Conservation (phyloP, 1,284 basidiomycete species). For the Melampsora americana region DNA sequence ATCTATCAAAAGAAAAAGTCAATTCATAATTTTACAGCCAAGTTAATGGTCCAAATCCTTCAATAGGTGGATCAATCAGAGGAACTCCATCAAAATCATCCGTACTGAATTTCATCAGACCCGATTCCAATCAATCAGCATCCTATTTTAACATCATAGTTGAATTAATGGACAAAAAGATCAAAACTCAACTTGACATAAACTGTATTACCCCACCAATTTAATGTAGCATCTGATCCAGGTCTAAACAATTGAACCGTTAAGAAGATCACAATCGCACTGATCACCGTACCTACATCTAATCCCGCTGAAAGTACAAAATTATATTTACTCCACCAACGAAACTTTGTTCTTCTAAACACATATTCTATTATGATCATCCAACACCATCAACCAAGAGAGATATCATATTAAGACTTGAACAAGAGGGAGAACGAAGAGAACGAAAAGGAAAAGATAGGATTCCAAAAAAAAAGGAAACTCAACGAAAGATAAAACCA, state of each 20-base stretch:
- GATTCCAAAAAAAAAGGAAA: slow-evolving; percentile 46
- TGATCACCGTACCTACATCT: slow-evolving; percentile 65
- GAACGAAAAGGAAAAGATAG: slow-evolving; percentile 56
- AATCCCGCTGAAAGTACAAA: slow-evolving; percentile 71
- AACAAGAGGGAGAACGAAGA: slow-evolving; percentile 64
- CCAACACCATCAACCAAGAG: neutral
- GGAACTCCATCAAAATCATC: slow-evolving; percentile 43
- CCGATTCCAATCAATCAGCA: too few species aligned
- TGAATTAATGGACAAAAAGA: too few species aligned
- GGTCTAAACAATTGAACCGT: slow-evolving; percentile 51
- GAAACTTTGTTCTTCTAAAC: slow-evolving; percentile 33
- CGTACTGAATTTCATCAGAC: too few species aligned
- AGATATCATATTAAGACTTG: neutral
- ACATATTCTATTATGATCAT: slow-evolving; percentile 28
- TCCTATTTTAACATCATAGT: too few species aligned
- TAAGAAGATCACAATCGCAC: slow-evolving; percentile 67
- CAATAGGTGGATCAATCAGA: slow-evolving; percentile 31
- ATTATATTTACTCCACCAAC: slow-evolving; percentile 62
- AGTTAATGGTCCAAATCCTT: slow-evolving; percentile 35
- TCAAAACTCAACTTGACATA: slow-evolving; percentile 55
- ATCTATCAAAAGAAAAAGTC: neutral
- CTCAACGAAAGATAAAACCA: slow-evolving; percentile 74
- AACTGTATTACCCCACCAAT: slow-evolving; percentile 70
- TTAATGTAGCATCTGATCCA: slow-evolving; percentile 48
- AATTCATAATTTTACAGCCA: slow-evolving; percentile 16